Evolutionary conservation across 352 stramenopile genomes (phyloP).

Genomic region (Globisporangium mamillatum): DNA sequence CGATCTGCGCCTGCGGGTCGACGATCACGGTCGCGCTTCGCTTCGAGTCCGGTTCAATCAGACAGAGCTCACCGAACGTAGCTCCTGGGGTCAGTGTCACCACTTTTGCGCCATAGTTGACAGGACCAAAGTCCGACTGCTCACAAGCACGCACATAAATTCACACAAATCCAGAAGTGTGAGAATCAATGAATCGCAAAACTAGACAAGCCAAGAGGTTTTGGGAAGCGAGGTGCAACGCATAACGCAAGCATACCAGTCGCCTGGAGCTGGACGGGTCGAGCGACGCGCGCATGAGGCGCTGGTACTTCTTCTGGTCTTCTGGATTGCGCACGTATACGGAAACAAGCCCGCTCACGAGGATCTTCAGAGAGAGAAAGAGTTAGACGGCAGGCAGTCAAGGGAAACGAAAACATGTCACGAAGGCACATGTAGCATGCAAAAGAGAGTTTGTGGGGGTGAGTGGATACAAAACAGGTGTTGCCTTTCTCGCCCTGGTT

Average conservation of each 20-base stretch:
- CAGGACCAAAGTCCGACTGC: slow-evolving; percentile 31
- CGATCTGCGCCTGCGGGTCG: slow-evolving; percentile 55
- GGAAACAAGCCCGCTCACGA: slow-evolving; percentile 74
- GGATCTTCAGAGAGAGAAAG: slow-evolving; percentile 42
- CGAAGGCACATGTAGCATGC: neutral
- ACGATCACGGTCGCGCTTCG: slow-evolving; percentile 81
- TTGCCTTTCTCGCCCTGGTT: slow-evolving; percentile 84
- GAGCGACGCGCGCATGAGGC: slow-evolving; percentile 41
- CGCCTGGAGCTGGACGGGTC: slow-evolving; percentile 37
- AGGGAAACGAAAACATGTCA: neutral
- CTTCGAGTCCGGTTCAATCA: slow-evolving; percentile 85
- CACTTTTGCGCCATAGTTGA: slow-evolving; percentile 65
- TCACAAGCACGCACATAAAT: neutral
- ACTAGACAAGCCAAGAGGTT: neutral
- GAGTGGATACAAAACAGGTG: slow-evolving; percentile 66
- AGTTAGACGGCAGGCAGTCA: neutral
- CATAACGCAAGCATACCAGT: slow-evolving; percentile 23
- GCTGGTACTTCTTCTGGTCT: slow-evolving; percentile 66
- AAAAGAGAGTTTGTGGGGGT: neutral
- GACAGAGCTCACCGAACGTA: slow-evolving; percentile 81
- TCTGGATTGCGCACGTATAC: slow-evolving; percentile 69
- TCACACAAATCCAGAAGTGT: neutral
- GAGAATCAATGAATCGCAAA: neutral
- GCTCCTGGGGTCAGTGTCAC: slow-evolving; percentile 69
- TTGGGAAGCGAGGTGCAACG: neutral